Conservation (phyloP, 1,284 basidiomycete genomes). For the Microstroma glucosiphilum region DNA sequence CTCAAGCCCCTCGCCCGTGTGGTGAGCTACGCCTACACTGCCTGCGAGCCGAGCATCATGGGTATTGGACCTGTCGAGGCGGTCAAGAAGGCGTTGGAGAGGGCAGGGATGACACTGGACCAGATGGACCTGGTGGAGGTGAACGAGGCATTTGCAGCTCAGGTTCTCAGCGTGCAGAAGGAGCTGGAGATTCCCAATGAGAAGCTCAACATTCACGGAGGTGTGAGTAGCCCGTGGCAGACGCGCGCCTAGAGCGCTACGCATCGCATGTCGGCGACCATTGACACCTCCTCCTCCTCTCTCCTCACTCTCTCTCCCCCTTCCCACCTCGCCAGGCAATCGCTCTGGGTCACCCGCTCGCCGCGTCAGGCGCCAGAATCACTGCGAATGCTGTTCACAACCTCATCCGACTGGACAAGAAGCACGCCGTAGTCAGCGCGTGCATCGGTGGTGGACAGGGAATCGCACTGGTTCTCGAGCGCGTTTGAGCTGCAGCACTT, state of each 20-base stretch:
- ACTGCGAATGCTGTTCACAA: conserved; percentile 57
- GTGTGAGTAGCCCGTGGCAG: conserved; percentile 26
- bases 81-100: conserved; percentile 49
- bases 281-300: conserved; percentile 1
- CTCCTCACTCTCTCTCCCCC: neutral
- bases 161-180: conserved; percentile 85
- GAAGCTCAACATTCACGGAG: conserved; percentile 58
- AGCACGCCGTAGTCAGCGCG: conserved; percentile 57
- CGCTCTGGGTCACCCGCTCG: conserved; percentile 58
- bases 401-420: conserved; percentile 56
- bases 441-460: conserved; percentile 57
- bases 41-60: conserved; percentile 59
- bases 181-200: conserved; percentile 65
- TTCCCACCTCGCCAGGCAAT: conserved; percentile 19
- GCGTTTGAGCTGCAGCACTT: conserved; percentile 24
- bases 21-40: conserved; percentile 60
- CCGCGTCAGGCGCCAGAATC: conserved; percentile 57
- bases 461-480: conserved; percentile 53
- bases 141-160: conserved; percentile 83
- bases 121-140: conserved; percentile 59
- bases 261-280: neutral
- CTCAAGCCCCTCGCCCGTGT: conserved; percentile 80
- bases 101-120: conserved; percentile 50
- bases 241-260: neutral
- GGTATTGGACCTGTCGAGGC: conserved; percentile 58